Evolutionary conservation across 2,329 filamentous ascomycete genomes (phyloP).

Genomic region (Colletotrichum scovillei): DNA sequence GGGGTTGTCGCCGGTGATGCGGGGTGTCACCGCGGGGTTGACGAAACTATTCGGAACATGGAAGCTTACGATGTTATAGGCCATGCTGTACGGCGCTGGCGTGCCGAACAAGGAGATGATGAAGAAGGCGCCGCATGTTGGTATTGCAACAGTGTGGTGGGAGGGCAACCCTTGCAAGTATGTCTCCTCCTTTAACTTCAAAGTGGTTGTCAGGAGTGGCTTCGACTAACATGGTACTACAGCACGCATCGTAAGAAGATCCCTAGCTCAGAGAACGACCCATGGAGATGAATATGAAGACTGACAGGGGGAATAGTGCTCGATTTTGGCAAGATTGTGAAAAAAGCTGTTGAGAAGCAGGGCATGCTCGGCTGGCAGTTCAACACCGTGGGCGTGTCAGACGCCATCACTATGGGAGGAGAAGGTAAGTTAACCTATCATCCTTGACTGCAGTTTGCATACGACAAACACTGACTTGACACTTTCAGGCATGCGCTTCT

Average conservation of each 20-base stretch:
- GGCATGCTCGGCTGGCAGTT: slow-evolving; percentile 96
- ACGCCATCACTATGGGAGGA: slow-evolving; percentile 95
- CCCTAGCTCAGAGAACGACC: background rate
- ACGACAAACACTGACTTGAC: slow-evolving; percentile 22
- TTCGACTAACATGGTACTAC: slow-evolving; percentile 7
- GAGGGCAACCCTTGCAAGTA: slow-evolving; percentile 97
- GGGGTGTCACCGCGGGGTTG: slow-evolving; percentile 28
- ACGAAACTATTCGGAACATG: background rate
- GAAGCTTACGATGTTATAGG: slow-evolving; percentile 58
- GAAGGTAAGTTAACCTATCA: slow-evolving; percentile 69
- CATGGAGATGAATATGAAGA: background rate
- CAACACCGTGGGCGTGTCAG: slow-evolving; percentile 88
- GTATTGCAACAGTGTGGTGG: slow-evolving; percentile 95
- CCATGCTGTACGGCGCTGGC: slow-evolving; percentile 95
- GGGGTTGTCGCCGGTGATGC: slow-evolving; percentile 14
- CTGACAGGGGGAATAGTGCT: slow-evolving; percentile 65
- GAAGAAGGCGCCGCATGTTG: slow-evolving; percentile 91
- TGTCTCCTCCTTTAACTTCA: slow-evolving; percentile 37
- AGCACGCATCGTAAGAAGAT: slow-evolving; percentile 55
- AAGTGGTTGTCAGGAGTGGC: background rate
- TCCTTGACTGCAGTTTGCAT: background rate
- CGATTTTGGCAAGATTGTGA: slow-evolving; percentile 88
- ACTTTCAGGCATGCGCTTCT: slow-evolving; percentile 86
- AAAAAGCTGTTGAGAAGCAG: slow-evolving; percentile 81
- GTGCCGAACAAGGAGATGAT: slow-evolving; percentile 86